phyloP scores from a whole-genome alignment of 192 early-diverging fungal genomes.

The Coemansia sp. region DNA sequence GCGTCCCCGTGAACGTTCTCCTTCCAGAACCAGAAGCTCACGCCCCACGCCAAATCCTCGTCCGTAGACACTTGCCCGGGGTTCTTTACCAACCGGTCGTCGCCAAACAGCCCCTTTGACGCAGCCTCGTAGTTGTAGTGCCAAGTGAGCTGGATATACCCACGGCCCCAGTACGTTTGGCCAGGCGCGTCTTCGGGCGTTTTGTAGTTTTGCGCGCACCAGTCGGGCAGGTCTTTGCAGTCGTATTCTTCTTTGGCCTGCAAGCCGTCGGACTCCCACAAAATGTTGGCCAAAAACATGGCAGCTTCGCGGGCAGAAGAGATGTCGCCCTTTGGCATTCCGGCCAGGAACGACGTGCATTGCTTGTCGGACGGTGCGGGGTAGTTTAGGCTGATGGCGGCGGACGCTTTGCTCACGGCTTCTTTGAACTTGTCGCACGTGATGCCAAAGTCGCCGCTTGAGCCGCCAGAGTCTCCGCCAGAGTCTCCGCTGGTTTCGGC shows the following conservation, averaged over 20 bases:
- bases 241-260: constrained; percentile 49
- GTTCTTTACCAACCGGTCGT: constrained; percentile 36
- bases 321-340: constrained; percentile 38
- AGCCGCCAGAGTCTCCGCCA: neutral
- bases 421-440: constrained; percentile 50
- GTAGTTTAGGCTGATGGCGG: constrained; percentile 38
- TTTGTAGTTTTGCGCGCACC: constrained; percentile 49
- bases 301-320: constrained; percentile 47
- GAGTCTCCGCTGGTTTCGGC: constrained; percentile 8
- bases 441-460: constrained; percentile 26
- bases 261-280: constrained; percentile 55
- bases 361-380: constrained; percentile 31
- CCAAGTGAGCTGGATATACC: constrained; percentile 58
- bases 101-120: constrained; percentile 45
- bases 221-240: constrained; percentile 39
- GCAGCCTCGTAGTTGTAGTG: constrained; percentile 50
- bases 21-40: constrained; percentile 55
- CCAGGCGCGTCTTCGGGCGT: constrained; percentile 38
- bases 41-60: constrained; percentile 42
- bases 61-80: constrained; percentile 28
- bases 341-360: constrained; percentile 46
- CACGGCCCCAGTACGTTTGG: constrained; percentile 52
- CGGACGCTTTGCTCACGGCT: constrained; percentile 39
- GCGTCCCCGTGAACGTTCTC: constrained; percentile 36
- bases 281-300: constrained; percentile 55